Base-by-base conservation (phyloP, 176 grass and related monocot genomes). In the Musa schizocarpa region DNA sequence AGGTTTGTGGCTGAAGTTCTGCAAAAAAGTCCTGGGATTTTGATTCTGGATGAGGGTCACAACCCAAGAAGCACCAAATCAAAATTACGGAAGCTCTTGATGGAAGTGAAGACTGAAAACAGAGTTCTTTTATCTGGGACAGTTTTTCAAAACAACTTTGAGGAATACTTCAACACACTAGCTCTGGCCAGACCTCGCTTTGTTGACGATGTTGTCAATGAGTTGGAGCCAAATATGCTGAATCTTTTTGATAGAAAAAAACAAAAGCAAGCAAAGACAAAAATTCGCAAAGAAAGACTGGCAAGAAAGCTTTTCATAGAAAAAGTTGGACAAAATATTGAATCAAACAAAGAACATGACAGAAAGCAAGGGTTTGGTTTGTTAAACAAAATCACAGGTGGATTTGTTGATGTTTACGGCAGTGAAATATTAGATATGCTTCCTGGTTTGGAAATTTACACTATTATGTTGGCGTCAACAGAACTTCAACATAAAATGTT, bases 91-190 rank as follows among this genome's bases (percentile, higher is more conserved):
- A 92, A 71, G 68, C 49, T 85, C 7, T 79, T 96, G 72, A 92
- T 92, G 93, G 92, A 90, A 57, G 90, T 92, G 78, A 92, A 90
- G 67, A 96, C 93, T 43, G 89, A 96, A 52, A 92, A 78, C 13
- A 87, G 90, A 86, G 78, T 96, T 76, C 89, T 96, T 80, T 77
- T 96, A 80, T 96, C 93, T 19, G 93, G 93, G 24, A 96, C 93
- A 8, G 63, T 92, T 54, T 96, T 92, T 76, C 93, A 96, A 80
- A 96, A 96, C 68, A 96, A 96, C 67, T 96, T 96, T 71, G 89
- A 85, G 79, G 93, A 96, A 65, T 96, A 96, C 50, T 96, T 92
- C 83, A 96, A 96, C 82, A 92, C 93, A 50, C 73, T 96, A 83
- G 90, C 74, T 79, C 76, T 96, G 77, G 93, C 93, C 22, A 92